Percentiles rank a stretch among this genome's conserved stretches.
phyloP scores from a whole-genome alignment of 805 yeast species.

The Candida orba region DNA sequence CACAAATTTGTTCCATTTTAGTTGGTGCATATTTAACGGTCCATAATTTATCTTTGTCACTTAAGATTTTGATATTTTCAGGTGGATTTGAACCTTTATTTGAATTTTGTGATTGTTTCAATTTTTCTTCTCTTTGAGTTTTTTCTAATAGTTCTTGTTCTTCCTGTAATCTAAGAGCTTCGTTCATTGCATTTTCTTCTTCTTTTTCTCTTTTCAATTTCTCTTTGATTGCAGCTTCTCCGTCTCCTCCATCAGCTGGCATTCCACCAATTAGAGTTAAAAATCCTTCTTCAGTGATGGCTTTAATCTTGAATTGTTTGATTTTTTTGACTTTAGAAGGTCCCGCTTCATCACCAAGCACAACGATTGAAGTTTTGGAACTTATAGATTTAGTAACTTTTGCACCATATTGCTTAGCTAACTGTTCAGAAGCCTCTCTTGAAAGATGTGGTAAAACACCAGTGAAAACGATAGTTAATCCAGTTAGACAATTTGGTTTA shows the following conservation, averaged over 20 bases:
- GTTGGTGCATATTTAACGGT: conserved; percentile 90
- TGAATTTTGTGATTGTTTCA: conserved; percentile 2
- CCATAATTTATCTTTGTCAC: conserved; percentile 71
- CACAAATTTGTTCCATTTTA: conserved; percentile 71
- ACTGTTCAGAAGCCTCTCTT: conserved; percentile 63
- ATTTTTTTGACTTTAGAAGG: conserved; percentile 88
- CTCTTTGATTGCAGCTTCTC: conserved; percentile 72
- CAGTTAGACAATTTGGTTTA: conserved; percentile 76
- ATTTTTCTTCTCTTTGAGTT: conserved; percentile 21
- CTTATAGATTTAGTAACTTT: conserved; percentile 81
- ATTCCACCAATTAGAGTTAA: conserved; percentile 60
- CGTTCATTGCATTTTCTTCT: conserved; percentile 47
- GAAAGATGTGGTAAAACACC: conserved; percentile 79
- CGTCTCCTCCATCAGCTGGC: conserved; percentile 91
- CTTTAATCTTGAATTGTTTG: conserved; percentile 63
- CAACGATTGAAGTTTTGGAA: conserved; percentile 80
- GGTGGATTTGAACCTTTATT: not conserved
- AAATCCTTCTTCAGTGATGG: conserved; percentile 84
- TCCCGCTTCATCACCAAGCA: conserved; percentile 93
- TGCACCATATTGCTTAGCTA: conserved; percentile 87
- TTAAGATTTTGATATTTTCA: conserved; percentile 17
- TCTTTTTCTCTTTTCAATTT: conserved; percentile 62
- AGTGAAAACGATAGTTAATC: conserved; percentile 88
- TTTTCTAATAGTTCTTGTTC: conserved; percentile 35
- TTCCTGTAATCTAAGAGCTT: conserved; percentile 39